Base-by-base conservation (phyloP, 2,329 filamentous ascomycete genomes). In the Claviceps citrina region DNA sequence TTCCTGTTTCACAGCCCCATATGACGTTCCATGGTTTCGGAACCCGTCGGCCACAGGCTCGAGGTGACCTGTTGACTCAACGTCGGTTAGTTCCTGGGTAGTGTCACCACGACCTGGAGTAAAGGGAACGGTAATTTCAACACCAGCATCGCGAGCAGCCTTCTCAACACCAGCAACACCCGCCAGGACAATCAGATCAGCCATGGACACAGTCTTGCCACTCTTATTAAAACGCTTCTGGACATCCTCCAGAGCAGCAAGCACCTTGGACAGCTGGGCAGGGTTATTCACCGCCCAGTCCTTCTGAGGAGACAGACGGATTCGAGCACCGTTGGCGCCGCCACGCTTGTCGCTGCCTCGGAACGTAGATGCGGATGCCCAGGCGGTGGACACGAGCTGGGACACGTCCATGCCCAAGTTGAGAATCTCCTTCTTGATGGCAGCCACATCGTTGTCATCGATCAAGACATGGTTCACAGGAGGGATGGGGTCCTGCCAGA, bases 291-390 rank as follows among this genome's bases (percentile, higher is more conserved):
- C 70, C 53, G 73, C 61, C 81, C 82, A 87, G 58, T 73, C 65
- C 51, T 75, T 76, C 63, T 82, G 77, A 19, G 82, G 82, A 45
- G 70, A 65, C 9, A 87, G 78, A 26, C 79, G 77, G 51, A 87
- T 83, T 50, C 82, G 81, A 12, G 74, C 81, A 51, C 82, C 82
- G 52, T 87, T 87, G 61, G 82, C 82, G 54, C 82, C 82, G 49
- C 82, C 82, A 48, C 82, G 82, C 74, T 86, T 86, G 67, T 87
- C 82, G 49, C 75, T 72, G 49, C 76, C 71, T 45, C 80, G 79
- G 75, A 79, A 84, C 24, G 77, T 78, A 2, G 79, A 78, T 19
- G 79, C 78, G 0, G 80, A 74, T 1, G 75, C 75, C 74, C 77
- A 84, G 19, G 80, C 79, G 8, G 71, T 70, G 8, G 69, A 67